A percentile compares a stretch with the other conserved stretches of the same genome.
Evolutionary conservation across 257 asterid species (phyloP).

Genomic region (Gentiana dahurica): DNA sequence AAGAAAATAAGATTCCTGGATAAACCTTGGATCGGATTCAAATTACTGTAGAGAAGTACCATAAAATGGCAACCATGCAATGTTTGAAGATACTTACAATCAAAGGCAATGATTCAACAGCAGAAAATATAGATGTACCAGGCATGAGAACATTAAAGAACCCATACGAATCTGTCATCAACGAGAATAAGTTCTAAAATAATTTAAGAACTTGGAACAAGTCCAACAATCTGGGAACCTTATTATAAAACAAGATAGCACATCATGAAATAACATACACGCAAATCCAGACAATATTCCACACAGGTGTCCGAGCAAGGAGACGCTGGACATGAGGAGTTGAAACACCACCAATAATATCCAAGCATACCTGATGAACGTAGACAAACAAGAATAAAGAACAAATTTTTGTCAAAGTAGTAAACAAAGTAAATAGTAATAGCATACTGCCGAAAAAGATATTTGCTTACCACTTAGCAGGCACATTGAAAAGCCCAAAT

Average conservation of each 20-base stretch:
- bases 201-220: background rate
- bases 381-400: conserved; percentile 7
- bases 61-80: background rate
- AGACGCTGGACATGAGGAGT: conserved; percentile 79
- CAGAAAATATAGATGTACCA: conserved; percentile 28
- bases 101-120: conserved; percentile 35
- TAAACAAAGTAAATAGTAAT: conserved; percentile 5
- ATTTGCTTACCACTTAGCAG: conserved; percentile 68
- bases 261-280: conserved; percentile 35
- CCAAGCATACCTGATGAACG: conserved; percentile 54
- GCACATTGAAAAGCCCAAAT: conserved; percentile 92
- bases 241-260: background rate
- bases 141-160: conserved; percentile 29
- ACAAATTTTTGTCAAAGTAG: background rate
- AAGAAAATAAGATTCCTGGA: conserved; percentile 6
- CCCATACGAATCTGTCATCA: conserved; percentile 34
- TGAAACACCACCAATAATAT: conserved; percentile 75
- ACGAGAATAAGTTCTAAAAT: conserved; percentile 3
- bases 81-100: conserved; percentile 18
- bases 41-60: background rate
- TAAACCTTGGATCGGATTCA: background rate
- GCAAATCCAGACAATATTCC: conserved; percentile 87
- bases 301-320: conserved; percentile 52
- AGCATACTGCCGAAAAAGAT: background rate
- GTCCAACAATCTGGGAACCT: background rate